Evolutionary conservation across 2,329 filamentous ascomycete genomes (phyloP), one percentile per base, ranked within the genome.

Genomic region (Xylaria sp.): DNA sequence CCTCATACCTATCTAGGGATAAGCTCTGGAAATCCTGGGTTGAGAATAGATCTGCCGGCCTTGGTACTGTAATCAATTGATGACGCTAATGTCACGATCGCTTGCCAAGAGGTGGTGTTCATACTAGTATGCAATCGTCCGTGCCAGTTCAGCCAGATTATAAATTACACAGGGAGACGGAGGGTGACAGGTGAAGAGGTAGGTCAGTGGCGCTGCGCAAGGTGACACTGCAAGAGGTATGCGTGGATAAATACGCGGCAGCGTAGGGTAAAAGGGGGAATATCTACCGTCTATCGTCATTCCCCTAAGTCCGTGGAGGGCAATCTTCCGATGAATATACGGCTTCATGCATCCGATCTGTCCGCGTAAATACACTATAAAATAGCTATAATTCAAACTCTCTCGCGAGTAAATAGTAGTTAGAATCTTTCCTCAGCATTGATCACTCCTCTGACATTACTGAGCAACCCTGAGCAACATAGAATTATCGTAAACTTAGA

Each of bases 191-290:
- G 46, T 21, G 44, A 54, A 47, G 54, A 37, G 53, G 44, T 52
- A 48, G 49, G 60, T 53, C 40, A 19, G 57, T 52, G 48, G 52
- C 56, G 48, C 29, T 40, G 29, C 43, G 46, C 27, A 33, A 57
- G 60, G 56, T 63, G 57, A 35, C 57, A 61, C 60, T 53, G 59
- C 62, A 57, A 63, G 59, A 65, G 62, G 60, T 49, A 44, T 29
- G 54, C 63, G 60, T 67, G 65, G 65, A 64, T 67, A 66, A 67
- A 66, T 67, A 62, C 58, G 51, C 47, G 60, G 58, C 57, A 59
- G 53, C 63, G 60, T 64, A 62, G 65, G 65, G 65, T 64, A 67
- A 62, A 65, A 55, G 60, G 63, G 64, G 58, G 41, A 21, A 55
- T 48, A 62, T 58, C 43, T 58, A 57, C 48, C 23, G 43, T 46